A percentile compares a stretch with the other conserved stretches of the same genome.
phyloP scores from a whole-genome alignment of 352 stramenopile species.

The Phytopythium mirpurense region DNA sequence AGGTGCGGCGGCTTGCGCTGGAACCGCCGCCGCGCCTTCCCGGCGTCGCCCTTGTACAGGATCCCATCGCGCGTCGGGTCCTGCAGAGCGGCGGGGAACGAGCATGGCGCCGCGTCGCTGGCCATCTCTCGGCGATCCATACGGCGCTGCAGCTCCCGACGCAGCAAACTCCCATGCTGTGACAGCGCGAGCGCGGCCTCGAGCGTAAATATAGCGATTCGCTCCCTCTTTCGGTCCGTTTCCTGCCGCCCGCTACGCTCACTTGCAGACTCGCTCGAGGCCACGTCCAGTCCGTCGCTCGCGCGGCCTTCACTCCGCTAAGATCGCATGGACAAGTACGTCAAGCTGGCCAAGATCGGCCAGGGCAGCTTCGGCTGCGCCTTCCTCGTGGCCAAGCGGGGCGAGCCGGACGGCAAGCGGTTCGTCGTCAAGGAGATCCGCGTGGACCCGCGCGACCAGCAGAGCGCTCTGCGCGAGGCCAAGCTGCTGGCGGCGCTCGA shows the following conservation, averaged over 20 bases:
- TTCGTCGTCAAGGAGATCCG: constrained; percentile 73
- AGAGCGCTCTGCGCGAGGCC: constrained; percentile 55
- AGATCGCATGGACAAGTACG: constrained; percentile 81
- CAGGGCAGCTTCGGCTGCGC: constrained; percentile 68
- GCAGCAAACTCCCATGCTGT: background rate
- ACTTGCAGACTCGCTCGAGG: background rate
- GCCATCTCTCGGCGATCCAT: background rate
- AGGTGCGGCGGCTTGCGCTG: constrained; percentile 54
- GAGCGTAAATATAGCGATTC: background rate
- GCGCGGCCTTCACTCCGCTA: background rate
- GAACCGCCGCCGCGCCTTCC: constrained; percentile 15
- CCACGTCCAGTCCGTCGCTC: background rate
- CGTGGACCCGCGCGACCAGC: constrained; percentile 62
- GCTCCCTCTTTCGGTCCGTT: background rate
- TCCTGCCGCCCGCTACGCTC: background rate
- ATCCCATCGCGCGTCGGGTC: constrained; percentile 40
- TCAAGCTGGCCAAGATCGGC: constrained; percentile 69
- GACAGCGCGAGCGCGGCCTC: background rate
- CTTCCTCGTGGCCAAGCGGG: constrained; percentile 53
- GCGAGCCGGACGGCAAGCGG: constrained; percentile 27
- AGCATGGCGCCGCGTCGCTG: constrained; percentile 6
- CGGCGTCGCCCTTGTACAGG: constrained; percentile 29
- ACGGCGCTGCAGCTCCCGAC: too few species aligned
- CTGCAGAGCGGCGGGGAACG: constrained; percentile 15
- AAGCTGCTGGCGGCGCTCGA: constrained; percentile 61